Percentiles rank a stretch among this genome's conserved stretches.
These are phyloP conservation scores for Hemileccinum rubropunctum DNA, from an alignment of 768 basidiomycete species.

Conservation along the genomic window DNA sequence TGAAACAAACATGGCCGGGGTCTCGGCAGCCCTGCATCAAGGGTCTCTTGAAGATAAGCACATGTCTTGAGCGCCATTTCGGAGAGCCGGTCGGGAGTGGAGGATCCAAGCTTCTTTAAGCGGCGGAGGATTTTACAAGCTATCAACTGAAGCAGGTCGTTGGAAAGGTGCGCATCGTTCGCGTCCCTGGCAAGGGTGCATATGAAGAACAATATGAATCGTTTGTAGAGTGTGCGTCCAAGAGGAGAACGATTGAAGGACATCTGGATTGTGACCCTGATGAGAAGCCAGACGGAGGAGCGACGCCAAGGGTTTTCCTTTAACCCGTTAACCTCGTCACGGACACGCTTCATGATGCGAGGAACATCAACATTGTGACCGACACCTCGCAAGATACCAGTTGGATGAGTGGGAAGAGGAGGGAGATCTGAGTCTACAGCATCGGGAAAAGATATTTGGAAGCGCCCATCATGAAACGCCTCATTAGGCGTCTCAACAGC, in stretches of 20 bases:
- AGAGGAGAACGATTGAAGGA: constrained; percentile 9
- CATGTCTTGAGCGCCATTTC: constrained; percentile 36
- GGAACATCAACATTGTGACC: constrained; percentile 7
- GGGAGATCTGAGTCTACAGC: background rate
- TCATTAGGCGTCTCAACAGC: constrained; percentile 9
- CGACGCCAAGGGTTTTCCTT: constrained; percentile 19
- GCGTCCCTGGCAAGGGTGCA: constrained; percentile 22
- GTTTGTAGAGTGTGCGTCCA: constrained; percentile 38
- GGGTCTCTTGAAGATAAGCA: constrained; percentile 1
- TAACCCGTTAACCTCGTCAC: background rate
- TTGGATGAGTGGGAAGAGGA: constrained; percentile 8
- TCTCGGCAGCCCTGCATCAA: constrained; percentile 14
- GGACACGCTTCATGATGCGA: constrained; percentile 26
- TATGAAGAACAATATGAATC: constrained; percentile 44
- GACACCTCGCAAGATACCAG: constrained; percentile 18
- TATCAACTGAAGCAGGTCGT: constrained; percentile 25
- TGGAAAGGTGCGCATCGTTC: constrained; percentile 7
- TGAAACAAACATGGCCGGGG: constrained; percentile 20
- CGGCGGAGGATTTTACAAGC: constrained; percentile 19
- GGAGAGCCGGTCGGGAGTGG: constrained; percentile 32
- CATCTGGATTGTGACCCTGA: constrained; percentile 30
- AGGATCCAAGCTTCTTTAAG: constrained; percentile 11
- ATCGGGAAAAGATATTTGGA: constrained; percentile 16
- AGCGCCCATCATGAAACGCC: constrained; percentile 8
- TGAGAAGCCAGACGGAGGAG: constrained; percentile 33